A percentile compares a stretch with the other conserved stretches of the same genome.
Evolutionary conservation across 257 asterid genomes (phyloP).

Genomic region (Verbena officinalis): DNA sequence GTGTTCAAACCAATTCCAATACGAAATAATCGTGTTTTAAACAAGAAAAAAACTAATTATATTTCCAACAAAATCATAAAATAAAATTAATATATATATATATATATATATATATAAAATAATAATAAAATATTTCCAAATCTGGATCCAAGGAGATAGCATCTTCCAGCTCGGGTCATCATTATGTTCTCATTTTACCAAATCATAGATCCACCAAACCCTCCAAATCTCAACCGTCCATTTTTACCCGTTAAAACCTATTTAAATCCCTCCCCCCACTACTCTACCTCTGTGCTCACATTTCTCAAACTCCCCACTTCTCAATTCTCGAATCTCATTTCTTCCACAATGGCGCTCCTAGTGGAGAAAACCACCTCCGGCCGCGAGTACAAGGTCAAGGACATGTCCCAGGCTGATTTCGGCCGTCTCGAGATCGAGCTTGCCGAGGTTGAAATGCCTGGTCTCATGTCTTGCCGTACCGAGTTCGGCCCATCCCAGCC

Average conservation of each 20-base stretch:
- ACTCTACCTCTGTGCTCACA: background rate
- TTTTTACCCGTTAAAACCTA: constrained; percentile 27
- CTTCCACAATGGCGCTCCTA: constrained; percentile 54
- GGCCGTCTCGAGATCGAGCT: constrained; percentile 87
- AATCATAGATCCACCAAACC: constrained; percentile 51
- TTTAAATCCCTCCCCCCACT: constrained; percentile 30
- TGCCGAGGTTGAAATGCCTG: constrained; percentile 92
- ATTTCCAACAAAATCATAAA: too few relatives aligned
- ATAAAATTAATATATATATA: too few relatives aligned
- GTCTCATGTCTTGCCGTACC: constrained; percentile 70
- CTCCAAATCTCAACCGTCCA: constrained; percentile 46
- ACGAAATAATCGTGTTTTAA: too few relatives aligned
- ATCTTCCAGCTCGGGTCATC: background rate
- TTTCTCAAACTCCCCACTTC: background rate
- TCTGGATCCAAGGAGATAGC: background rate
- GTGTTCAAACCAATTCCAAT: too few relatives aligned
- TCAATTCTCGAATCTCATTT: constrained; percentile 1
- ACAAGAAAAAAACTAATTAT: too few relatives aligned
- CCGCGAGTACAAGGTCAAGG: constrained; percentile 88
- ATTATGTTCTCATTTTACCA: constrained; percentile 10
- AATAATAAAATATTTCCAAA: too few relatives aligned
- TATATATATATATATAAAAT: too few relatives aligned
- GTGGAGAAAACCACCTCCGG: constrained; percentile 82
- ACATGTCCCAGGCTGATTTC: constrained; percentile 91
- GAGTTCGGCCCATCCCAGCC: constrained; percentile 83